phyloP scores from a whole-genome alignment of 441 rosid genomes.

The Eruca vesicaria region DNA sequence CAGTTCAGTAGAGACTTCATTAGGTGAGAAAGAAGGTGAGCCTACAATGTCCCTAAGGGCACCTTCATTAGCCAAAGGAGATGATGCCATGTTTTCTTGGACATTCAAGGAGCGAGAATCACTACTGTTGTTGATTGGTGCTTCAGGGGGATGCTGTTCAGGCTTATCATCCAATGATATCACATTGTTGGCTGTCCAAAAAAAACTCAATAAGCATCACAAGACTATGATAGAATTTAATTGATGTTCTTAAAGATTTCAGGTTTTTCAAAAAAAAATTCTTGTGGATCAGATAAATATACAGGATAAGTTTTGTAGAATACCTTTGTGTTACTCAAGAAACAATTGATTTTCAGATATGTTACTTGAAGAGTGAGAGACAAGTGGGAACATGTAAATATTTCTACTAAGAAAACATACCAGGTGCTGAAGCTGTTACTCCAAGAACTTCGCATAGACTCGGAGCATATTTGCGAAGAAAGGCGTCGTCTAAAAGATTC shows the following conservation, averaged over 20 bases:
- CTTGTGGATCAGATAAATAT: not conserved
- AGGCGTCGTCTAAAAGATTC: conserved; percentile 26
- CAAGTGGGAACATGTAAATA: not conserved
- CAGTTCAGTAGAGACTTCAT: conserved; percentile 41
- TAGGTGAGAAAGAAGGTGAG: conserved; percentile 17
- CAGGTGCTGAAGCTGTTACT: conserved; percentile 19
- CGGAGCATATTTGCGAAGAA: conserved; percentile 27
- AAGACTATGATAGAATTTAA: not conserved
- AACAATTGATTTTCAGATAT: not conserved
- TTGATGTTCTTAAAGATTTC: not conserved
- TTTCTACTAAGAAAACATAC: conserved; percentile 30
- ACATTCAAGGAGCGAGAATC: conserved; percentile 20
- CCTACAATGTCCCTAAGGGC: conserved; percentile 23
- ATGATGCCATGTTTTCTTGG: conserved; percentile 9
- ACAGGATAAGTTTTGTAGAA: not conserved
- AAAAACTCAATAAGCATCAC: not conserved
- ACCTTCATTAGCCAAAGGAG: conserved; percentile 28
- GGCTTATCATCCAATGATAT: conserved; percentile 10
- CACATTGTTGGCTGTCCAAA: conserved; percentile 5
- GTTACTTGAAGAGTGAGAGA: conserved; percentile 8
- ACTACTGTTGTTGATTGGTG: conserved; percentile 10
- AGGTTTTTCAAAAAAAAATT: too few relatives aligned
- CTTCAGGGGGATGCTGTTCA: conserved; percentile 28
- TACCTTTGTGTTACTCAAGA: not conserved
- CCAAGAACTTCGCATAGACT: conserved; percentile 35